A percentile compares a stretch with the other conserved stretches of the same genome.
These are phyloP conservation scores for Mycena latifolia DNA, from an alignment of 768 basidiomycete genomes.

Conservation along the genomic window DNA sequence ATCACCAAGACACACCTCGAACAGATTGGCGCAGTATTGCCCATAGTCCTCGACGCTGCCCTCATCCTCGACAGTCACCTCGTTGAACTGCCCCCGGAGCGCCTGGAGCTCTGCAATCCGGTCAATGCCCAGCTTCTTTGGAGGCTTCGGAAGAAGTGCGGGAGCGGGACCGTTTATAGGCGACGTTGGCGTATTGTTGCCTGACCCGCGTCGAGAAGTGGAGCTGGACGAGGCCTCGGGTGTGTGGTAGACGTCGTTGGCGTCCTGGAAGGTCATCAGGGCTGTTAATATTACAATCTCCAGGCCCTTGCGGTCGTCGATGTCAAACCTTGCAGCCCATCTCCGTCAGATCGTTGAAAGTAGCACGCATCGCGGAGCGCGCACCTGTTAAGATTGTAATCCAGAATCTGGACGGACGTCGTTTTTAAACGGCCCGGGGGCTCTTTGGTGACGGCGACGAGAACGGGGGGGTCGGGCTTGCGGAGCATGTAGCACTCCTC, in stretches of 20 bases:
- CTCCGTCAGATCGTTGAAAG: not conserved
- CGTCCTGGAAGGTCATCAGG: constrained; percentile 82
- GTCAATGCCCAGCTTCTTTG: constrained; percentile 74
- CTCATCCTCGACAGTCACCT: constrained; percentile 77
- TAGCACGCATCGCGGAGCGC: not conserved
- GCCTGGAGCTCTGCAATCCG: constrained; percentile 81
- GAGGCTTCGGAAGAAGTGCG: constrained; percentile 69
- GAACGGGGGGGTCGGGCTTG: constrained; percentile 89
- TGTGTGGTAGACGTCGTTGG: constrained; percentile 67
- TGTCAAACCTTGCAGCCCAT: constrained; percentile 71
- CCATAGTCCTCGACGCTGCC: constrained; percentile 77
- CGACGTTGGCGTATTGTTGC: constrained; percentile 32
- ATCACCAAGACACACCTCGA: constrained; percentile 60
- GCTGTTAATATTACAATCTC: constrained; percentile 86
- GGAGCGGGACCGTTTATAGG: constrained; percentile 42
- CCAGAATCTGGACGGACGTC: constrained; percentile 78
- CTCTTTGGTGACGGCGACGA: constrained; percentile 87
- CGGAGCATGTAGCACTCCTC: constrained; percentile 65
- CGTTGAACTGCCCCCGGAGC: constrained; percentile 77
- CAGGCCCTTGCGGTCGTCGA: constrained; percentile 83
- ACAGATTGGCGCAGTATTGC: constrained; percentile 70
- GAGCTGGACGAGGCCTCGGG: constrained; percentile 36
- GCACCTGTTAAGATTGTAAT: constrained; percentile 85
- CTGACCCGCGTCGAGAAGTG: constrained; percentile 10
- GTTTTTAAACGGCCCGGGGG: constrained; percentile 75